phyloP scores from a whole-genome alignment of 192 early-diverging fungal genomes.

The Gonapodya sp. region DNA sequence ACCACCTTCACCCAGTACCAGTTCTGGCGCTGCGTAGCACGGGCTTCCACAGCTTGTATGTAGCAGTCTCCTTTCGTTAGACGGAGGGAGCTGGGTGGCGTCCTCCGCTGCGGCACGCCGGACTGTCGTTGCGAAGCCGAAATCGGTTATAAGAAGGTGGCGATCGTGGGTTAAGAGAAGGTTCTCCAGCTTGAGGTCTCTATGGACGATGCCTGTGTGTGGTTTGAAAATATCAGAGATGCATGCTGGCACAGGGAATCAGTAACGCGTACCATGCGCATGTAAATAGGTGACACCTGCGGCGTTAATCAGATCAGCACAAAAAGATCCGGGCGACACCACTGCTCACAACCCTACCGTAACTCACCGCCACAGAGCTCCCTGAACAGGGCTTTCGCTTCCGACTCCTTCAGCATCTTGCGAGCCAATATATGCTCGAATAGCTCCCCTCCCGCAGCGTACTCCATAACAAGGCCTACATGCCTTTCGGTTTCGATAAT shows the following conservation, averaged over 20 bases:
- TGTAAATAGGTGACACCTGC: conserved; percentile 31
- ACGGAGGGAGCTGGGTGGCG: background rate
- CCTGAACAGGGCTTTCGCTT: conserved; percentile 25
- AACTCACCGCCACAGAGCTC: conserved; percentile 26
- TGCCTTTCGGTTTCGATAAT: conserved; percentile 94
- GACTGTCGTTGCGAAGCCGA: conserved; percentile 30
- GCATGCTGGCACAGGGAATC: background rate
- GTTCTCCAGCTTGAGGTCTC: conserved; percentile 38
- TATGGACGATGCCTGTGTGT: conserved; percentile 30
- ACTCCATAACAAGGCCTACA: conserved; percentile 96
- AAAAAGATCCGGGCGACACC: too few species aligned
- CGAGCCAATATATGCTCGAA: conserved; percentile 25
- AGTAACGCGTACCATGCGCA: background rate
- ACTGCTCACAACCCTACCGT: background rate
- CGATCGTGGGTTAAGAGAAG: conserved; percentile 23
- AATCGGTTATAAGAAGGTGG: conserved; percentile 36
- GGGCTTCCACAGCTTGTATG: conserved; percentile 94
- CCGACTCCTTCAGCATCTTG: conserved; percentile 21
- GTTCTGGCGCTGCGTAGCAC: conserved; percentile 97
- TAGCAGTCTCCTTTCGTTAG: conserved; percentile 24
- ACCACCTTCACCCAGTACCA: conserved; percentile 91
- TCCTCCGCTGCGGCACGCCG: background rate
- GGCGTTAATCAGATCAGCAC: background rate
- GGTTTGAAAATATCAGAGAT: background rate
- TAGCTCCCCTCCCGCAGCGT: conserved; percentile 44